Evolutionary conservation across 441 rosid species (phyloP), one percentile per base, ranked within the genome.

Genomic region (Viola pubescens): DNA sequence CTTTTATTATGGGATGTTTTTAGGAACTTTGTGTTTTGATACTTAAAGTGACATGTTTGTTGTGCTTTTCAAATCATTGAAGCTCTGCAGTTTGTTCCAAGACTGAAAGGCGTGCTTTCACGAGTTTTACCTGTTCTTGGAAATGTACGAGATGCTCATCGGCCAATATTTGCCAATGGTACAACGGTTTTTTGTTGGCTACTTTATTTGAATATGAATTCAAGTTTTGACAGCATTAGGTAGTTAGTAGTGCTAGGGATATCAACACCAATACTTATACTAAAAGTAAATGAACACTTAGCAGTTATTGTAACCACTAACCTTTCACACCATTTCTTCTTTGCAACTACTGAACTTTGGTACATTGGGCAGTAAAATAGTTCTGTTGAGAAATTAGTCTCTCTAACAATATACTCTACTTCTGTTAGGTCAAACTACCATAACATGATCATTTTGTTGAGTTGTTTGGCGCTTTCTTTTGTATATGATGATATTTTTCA

Each of bases 101-200:
- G 91, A 63, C 79, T 89, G 75, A 89, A 94, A 80, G 92, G 73
- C 61, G 91, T 94, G 48, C 89, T 94, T 52, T 81, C 95, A 71
- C 86, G 95, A 68, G 85, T 94, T 69, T 71, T 77, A 63, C 98
- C 98, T 63, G 76, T 87, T 66, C 94, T 94, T 70, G 97, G 98
- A 63, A 94, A 82, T 78, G 88, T 89, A 63, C 82, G 95, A 64
- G 98, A 94, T 77, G 65, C 72, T 62, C 86, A 89, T 62, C 81
- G 95, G 64, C 88, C 97, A 52, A 86, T 94, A 73, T 89, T 89
- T 83, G 97, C 98, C 62, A 86, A 86, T 73, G 98, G 98, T 94
- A 81, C 66, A 60, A 48, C 70, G 9, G 48, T 58, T 45, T 58
- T 49, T 43, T 1, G 0, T 16, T 16, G 19, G 19, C 0, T 16